Percentiles rank a stretch among this genome's conserved stretches.
Conservation (phyloP, 495 filamentous ascomycete species). For the Paragyromitra xinjiangensis region DNA sequence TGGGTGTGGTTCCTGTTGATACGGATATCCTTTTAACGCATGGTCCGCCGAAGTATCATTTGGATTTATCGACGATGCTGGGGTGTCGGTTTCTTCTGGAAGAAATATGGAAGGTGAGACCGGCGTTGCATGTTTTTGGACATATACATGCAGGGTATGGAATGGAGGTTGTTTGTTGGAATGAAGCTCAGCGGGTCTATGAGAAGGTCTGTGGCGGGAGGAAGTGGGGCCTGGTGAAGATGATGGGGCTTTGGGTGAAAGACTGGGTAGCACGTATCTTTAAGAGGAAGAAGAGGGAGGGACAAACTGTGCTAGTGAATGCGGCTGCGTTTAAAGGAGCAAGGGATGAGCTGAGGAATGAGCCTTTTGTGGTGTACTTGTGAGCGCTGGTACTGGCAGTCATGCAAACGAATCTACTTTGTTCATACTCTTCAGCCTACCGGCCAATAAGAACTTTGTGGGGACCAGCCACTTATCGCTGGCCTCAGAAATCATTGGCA, state of each 20-base stretch:
- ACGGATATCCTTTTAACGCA: slow-evolving; percentile 90
- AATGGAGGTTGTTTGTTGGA: slow-evolving; percentile 69
- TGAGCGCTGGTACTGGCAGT: not conserved
- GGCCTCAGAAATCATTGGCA: not conserved
- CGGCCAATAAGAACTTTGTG: not conserved
- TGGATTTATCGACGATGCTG: slow-evolving; percentile 67
- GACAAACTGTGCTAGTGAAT: slow-evolving; percentile 20
- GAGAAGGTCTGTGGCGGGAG: slow-evolving; percentile 12
- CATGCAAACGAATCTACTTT: too few species aligned
- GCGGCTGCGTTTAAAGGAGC: not conserved
- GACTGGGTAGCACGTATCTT: slow-evolving; percentile 18
- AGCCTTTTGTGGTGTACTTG: slow-evolving; percentile 33
- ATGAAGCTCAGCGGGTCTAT: slow-evolving; percentile 45
- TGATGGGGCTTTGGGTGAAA: slow-evolving; percentile 24
- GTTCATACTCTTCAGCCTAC: not conserved
- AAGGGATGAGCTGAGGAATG: slow-evolving; percentile 11
- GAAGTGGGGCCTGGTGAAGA: slow-evolving; percentile 21
- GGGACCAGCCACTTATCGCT: not conserved
- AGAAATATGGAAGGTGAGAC: slow-evolving; percentile 81
- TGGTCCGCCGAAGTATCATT: slow-evolving; percentile 75
- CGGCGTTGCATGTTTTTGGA: slow-evolving; percentile 85
- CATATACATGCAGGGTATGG: slow-evolving; percentile 79
- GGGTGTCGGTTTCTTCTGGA: slow-evolving; percentile 77
- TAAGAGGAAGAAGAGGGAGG: not conserved
- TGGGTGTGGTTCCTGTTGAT: slow-evolving; percentile 70